A percentile compares a stretch with the other conserved stretches of the same genome.
Evolutionary conservation across 352 stramenopile genomes (phyloP).

Genomic region (Pythium chondricola): DNA sequence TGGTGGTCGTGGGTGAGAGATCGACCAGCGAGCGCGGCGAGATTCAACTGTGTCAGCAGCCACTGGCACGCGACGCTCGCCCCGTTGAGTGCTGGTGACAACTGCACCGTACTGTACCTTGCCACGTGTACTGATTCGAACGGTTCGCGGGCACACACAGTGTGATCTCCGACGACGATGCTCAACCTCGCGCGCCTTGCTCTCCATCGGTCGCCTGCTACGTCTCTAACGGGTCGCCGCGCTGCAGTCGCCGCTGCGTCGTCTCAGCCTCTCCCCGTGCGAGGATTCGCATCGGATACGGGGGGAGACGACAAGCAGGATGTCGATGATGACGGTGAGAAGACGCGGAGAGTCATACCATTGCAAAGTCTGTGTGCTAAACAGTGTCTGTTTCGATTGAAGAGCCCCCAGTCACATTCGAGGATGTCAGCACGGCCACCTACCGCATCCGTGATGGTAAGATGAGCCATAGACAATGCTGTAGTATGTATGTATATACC

Average conservation of each 20-base stretch:
- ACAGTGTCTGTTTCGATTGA: background rate
- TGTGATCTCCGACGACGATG: no score
- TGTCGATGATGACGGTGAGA: conserved; percentile 3
- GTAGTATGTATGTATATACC: background rate
- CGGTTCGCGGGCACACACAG: no score
- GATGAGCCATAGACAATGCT: background rate
- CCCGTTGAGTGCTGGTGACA: no score
- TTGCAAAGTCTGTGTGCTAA: background rate
- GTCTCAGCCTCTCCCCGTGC: conserved; percentile 1
- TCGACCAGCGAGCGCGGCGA: no score
- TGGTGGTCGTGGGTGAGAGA: no score
- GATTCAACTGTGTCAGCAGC: no score
- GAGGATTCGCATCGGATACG: conserved; percentile 14
- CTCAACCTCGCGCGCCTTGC: conserved; percentile 1
- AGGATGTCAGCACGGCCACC: conserved; percentile 92
- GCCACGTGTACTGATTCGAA: no score
- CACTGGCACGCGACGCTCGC: no score
- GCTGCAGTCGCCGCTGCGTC: background rate
- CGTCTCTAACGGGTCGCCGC: no score
- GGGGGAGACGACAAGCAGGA: background rate
- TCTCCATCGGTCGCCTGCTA: background rate
- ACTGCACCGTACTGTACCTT: no score
- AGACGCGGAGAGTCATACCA: background rate
- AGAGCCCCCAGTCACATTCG: conserved; percentile 73
- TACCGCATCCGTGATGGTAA: conserved; percentile 88